Percentiles rank a stretch among this genome's conserved stretches.
phyloP scores from a whole-genome alignment of 2,329 filamentous ascomycete species.

The Talaromyces sp. region DNA sequence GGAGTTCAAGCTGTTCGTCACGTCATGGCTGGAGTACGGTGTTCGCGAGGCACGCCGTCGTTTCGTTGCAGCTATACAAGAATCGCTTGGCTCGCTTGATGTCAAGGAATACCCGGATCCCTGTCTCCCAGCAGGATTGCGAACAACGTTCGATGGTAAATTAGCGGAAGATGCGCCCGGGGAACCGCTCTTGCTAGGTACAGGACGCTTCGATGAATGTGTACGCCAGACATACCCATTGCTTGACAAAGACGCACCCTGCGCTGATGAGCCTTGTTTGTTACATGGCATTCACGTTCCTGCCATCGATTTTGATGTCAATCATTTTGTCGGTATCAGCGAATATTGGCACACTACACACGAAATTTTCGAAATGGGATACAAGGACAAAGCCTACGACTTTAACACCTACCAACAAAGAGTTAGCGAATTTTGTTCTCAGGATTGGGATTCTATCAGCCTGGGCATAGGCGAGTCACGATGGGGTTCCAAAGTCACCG shows the following conservation, averaged over 20 bases:
- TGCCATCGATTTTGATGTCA: slow-evolving; percentile 93
- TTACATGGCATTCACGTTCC: slow-evolving; percentile 90
- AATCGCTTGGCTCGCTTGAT: slow-evolving; percentile 58
- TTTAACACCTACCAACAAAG: slow-evolving; percentile 82
- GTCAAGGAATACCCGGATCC: slow-evolving; percentile 77
- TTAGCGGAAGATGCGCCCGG: slow-evolving; percentile 38
- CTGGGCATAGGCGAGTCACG: slow-evolving; percentile 61
- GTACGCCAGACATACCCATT: slow-evolving; percentile 77
- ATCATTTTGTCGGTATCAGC: slow-evolving; percentile 95
- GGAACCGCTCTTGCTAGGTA: slow-evolving; percentile 67
- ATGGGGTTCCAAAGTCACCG: slow-evolving; percentile 71
- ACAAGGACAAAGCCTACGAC: slow-evolving; percentile 79
- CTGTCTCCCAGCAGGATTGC: slow-evolving; percentile 76
- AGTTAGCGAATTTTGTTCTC: slow-evolving; percentile 79
- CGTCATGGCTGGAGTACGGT: slow-evolving; percentile 96
- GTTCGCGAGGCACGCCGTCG: slow-evolving; percentile 85
- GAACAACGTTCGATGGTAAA: slow-evolving; percentile 67
- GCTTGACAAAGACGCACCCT: slow-evolving; percentile 83
- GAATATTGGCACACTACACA: slow-evolving; percentile 99
- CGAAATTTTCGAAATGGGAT: slow-evolving; percentile 77
- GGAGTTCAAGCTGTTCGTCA: slow-evolving; percentile 90
- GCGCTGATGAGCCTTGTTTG: slow-evolving; percentile 77
- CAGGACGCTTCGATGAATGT: slow-evolving; percentile 83
- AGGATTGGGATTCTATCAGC: slow-evolving; percentile 75
- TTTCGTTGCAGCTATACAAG: slow-evolving; percentile 74